These are phyloP conservation scores for Amylostereum areolatum DNA, from an alignment of 1,284 basidiomycete species.

Conservation along the genomic window DNA sequence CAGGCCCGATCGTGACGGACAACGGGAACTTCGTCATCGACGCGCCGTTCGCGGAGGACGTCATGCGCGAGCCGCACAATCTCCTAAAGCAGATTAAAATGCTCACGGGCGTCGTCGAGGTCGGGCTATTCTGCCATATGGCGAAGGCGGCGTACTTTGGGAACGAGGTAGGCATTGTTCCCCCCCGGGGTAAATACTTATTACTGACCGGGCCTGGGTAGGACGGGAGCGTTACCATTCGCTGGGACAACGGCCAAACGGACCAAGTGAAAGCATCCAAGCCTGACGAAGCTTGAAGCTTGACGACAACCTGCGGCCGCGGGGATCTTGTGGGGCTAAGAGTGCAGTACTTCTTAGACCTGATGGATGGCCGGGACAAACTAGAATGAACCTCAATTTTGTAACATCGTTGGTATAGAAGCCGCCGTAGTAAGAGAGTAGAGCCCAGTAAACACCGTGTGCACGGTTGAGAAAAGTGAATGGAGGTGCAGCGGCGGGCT, in stretches of 20 bases:
- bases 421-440: too few relatives aligned
- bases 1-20: conserved; percentile 93
- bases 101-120: conserved; percentile 95
- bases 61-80: conserved; percentile 71
- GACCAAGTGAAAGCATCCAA: conserved; percentile 15
- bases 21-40: conserved; percentile 96
- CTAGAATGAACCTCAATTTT: too few relatives aligned
- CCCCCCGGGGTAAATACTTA: not conserved
- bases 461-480: not conserved
- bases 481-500: not conserved
- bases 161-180: conserved; percentile 56
- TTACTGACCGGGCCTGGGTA: conserved; percentile 13
- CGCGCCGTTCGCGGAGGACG: conserved; percentile 72
- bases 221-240: conserved; percentile 54
- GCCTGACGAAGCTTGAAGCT: too few relatives aligned
- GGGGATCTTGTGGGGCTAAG: too few relatives aligned
- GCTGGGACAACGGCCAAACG: conserved; percentile 39
- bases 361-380: too few relatives aligned
- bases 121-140: conserved; percentile 92
- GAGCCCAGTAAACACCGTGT: not conserved
- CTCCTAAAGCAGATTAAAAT: conserved; percentile 75
- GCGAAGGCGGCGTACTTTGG: conserved; percentile 98
- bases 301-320: too few relatives aligned
- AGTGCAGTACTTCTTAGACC: too few relatives aligned
- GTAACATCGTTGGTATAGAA: too few relatives aligned